Evolutionary conservation across 495 filamentous ascomycete genomes (phyloP), one percentile per base, ranked within the genome.

Genomic region (Trichoderma reesei): DNA sequence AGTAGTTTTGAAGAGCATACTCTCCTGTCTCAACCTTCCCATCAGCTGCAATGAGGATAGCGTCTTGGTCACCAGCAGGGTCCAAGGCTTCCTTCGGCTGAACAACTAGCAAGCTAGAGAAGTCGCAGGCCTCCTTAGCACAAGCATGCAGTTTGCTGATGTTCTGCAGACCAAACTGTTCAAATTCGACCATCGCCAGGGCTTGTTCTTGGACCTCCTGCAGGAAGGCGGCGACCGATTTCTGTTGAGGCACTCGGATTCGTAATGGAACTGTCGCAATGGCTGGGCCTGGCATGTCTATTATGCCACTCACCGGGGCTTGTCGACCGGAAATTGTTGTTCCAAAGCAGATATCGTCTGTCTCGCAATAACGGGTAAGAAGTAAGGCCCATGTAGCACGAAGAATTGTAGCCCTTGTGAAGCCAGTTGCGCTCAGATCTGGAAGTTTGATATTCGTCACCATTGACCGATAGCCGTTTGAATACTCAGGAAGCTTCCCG

Each of bases 261-360:
- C 84, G 76, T 9, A 82, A 70, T 2, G 86, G 86, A 0, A 87
- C 70, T 0, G 86, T 87, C 33, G 85, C 78, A 51, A 88, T 80
- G 2, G 85, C 73, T 1, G 86, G 78, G 0, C 81, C 83, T 7
- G 75, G 68, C 60, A 85, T 79, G 20, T 75, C 71, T 16, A 71
- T 71, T 20, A 86, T 70, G 20, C 78, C 81, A 5, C 68, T 63
- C 1, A 85, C 66, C 8, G 75, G 69, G 9, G 76, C 74, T 31
- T 78, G 72, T 0, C 84, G 73, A 34, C 83, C 83, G 60, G 74
- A 77, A 18, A 81, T 68, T 11, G 79, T 64, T 63, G 80, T 75
- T 10, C 79, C 79, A 63, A 81, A 81, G 7, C 80, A 74, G 16
- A 81, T 73, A 7, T 80, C 78, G 18, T 74, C 68, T 0, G 71